Evolutionary conservation across 768 basidiomycete genomes (phyloP).

Genomic region (Amanita rimosa): DNA sequence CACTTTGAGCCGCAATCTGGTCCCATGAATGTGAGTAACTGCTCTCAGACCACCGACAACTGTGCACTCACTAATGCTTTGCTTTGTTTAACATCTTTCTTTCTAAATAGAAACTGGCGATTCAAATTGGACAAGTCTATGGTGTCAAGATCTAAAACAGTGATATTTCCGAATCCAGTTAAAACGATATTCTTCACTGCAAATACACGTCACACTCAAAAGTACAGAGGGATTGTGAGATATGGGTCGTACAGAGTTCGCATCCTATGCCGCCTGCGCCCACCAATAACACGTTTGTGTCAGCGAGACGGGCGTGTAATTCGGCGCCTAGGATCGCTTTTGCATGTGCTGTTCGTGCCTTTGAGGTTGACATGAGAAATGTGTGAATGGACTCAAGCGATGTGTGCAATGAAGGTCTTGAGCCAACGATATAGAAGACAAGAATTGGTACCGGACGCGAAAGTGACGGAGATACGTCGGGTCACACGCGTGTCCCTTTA

Average conservation of each 20-base stretch:
- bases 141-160: constrained; percentile 91
- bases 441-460: not conserved
- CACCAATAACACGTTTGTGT: constrained; percentile 73
- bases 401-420: not conserved
- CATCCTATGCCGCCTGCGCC: constrained; percentile 98
- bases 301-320: constrained; percentile 45
- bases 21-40: not conserved
- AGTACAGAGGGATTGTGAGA: not conserved
- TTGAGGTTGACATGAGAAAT: constrained; percentile 30
- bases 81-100: constrained; percentile 95
- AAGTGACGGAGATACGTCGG: constrained; percentile 3
- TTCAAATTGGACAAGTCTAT: constrained; percentile 98
- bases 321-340: constrained; percentile 73
- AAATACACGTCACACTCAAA: not conserved
- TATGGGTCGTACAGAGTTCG: constrained; percentile 56
- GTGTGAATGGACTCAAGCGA: not conserved
- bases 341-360: constrained; percentile 49
- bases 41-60: not conserved
- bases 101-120: constrained; percentile 91
- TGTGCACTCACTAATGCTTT: constrained; percentile 66
- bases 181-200: constrained; percentile 93
- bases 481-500: constrained; percentile 2
- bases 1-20: constrained; percentile 77
- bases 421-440: not conserved
- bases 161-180: constrained; percentile 87